phyloP scores from a whole-genome alignment of 257 asterid genomes.

The Euphrasia confusa region DNA sequence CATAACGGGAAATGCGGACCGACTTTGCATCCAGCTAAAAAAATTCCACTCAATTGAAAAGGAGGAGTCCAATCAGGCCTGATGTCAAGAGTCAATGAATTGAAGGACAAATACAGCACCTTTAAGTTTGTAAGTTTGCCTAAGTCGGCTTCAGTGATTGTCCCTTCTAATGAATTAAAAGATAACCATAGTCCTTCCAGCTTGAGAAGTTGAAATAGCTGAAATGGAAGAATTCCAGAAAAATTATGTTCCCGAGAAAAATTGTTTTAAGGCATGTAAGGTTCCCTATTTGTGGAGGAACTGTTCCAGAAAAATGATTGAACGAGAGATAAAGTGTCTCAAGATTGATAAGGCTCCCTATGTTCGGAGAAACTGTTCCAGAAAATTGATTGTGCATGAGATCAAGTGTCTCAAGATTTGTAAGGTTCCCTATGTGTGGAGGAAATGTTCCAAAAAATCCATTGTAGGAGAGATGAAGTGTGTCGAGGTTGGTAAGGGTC shows the following conservation, averaged over 20 bases:
- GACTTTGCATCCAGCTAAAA: too few relatives aligned
- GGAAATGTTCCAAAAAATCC: too few relatives aligned
- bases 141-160: slow-evolving; percentile 21
- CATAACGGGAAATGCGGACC: too few relatives aligned
- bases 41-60: too few relatives aligned
- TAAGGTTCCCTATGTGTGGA: too few relatives aligned
- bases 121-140: slow-evolving; percentile 19
- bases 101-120: slow-evolving; percentile 14
- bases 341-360: too few relatives aligned
- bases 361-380: too few relatives aligned
- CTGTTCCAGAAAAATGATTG: not conserved
- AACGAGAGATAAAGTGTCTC: not conserved
- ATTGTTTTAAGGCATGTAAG: slow-evolving; percentile 4
- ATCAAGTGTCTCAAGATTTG: too few relatives aligned
- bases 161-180: slow-evolving; percentile 26
- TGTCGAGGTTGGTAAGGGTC: not conserved
- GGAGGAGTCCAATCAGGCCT: not conserved
- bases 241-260: too few relatives aligned
- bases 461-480: too few relatives aligned
- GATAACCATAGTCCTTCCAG: slow-evolving; percentile 11
- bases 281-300: slow-evolving; percentile 20
- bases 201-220: slow-evolving; percentile 4
- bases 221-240: not conserved
- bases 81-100: not conserved
- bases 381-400: too few relatives aligned